A percentile compares a stretch with the other conserved stretches of the same genome.
Conservation (phyloP, 768 basidiomycete species). For the Coprinellus micaceus region DNA sequence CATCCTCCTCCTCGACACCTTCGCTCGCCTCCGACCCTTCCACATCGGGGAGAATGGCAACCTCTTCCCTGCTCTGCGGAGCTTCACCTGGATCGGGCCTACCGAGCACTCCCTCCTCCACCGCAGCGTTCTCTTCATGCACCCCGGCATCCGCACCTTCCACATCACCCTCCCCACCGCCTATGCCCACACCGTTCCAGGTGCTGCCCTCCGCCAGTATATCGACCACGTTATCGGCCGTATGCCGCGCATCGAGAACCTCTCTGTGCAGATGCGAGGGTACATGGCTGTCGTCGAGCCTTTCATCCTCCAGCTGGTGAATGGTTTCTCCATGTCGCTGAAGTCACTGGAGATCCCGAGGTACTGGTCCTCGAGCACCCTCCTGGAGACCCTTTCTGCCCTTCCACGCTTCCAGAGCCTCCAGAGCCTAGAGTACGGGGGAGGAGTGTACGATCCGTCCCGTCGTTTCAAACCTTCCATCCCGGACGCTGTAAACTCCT, state of each 20-base stretch:
- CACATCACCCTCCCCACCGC: constrained; percentile 23
- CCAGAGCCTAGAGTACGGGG: neutral
- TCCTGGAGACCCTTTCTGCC: neutral
- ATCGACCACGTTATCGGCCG: constrained; percentile 33
- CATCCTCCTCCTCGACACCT: constrained; percentile 46
- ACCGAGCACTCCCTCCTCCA: constrained; percentile 13
- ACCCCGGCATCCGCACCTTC: constrained; percentile 42
- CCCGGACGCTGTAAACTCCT: neutral
- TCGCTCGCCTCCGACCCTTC: constrained; percentile 52
- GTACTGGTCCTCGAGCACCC: neutral
- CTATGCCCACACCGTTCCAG: constrained; percentile 16
- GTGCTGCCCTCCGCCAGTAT: constrained; percentile 28
- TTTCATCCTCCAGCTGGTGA: constrained; percentile 37
- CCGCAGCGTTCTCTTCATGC: constrained; percentile 53
- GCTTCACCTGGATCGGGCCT: constrained; percentile 43
- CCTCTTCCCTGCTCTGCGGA: constrained; percentile 53
- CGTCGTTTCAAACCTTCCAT: constrained; percentile 1
- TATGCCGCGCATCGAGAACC: constrained; percentile 45
- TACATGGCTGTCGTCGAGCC: constrained; percentile 39
- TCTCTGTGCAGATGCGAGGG: constrained; percentile 44
- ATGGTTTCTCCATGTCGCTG: constrained; percentile 28
- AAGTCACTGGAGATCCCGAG: constrained; percentile 36
- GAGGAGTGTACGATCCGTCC: constrained; percentile 3
- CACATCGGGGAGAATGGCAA: constrained; percentile 24
- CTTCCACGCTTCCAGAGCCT: neutral